Percentiles rank a stretch among this genome's conserved stretches.
These are phyloP conservation scores for Pseudocercospora fuligena DNA, from an alignment of 2,329 filamentous ascomycete genomes.

Conservation along the genomic window DNA sequence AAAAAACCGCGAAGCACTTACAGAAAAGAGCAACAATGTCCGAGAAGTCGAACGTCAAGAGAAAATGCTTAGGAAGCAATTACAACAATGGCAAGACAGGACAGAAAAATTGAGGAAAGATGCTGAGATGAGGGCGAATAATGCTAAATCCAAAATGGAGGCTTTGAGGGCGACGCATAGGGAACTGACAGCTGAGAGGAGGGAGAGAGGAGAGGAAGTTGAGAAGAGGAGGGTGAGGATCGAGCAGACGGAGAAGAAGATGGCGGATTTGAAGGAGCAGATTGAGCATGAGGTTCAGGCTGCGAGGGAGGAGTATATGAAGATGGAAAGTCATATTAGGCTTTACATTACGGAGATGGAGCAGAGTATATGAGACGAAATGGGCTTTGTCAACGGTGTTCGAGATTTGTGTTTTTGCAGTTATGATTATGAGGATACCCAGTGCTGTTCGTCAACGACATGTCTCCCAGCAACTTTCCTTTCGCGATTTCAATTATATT, in stretches of 20 bases:
- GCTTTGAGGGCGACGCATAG: conserved; percentile 80
- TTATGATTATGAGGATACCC: conserved; percentile 17
- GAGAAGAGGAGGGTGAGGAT: conserved; percentile 91
- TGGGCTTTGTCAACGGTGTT: neutral
- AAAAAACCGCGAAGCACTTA: conserved; percentile 82
- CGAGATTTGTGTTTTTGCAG: neutral
- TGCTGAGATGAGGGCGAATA: conserved; percentile 78
- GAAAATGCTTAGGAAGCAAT: conserved; percentile 78
- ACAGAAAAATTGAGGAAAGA: conserved; percentile 83
- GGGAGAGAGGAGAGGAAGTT: conserved; percentile 87
- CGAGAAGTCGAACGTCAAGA: conserved; percentile 91
- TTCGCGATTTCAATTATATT: no score
- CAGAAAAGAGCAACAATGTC: conserved; percentile 85
- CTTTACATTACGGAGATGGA: conserved; percentile 99
- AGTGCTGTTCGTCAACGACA: neutral
- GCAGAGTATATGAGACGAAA: conserved; percentile 65
- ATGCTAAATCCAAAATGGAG: conserved; percentile 88
- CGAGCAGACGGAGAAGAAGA: conserved; percentile 99
- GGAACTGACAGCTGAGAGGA: conserved; percentile 80
- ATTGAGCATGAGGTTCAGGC: conserved; percentile 92
- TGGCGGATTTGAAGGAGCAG: conserved; percentile 96
- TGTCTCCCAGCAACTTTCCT: no score
- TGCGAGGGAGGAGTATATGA: conserved; percentile 92
- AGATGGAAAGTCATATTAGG: conserved; percentile 96
- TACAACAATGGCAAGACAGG: conserved; percentile 82